These are phyloP conservation scores for Acer saccharum DNA, from an alignment of 345 rosid species.

Conservation along the genomic window DNA sequence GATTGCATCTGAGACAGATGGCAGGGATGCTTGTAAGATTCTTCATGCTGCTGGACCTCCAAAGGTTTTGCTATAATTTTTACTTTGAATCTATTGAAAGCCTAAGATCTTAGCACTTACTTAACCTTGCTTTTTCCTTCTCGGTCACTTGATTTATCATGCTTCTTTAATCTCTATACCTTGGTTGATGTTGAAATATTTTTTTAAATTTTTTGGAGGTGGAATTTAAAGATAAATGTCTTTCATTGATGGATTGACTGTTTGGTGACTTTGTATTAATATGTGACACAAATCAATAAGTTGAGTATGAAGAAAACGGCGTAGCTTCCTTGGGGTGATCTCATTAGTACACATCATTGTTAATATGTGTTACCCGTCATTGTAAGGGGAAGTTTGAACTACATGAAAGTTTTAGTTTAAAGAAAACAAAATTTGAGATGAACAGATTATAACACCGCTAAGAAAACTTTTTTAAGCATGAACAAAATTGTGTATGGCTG, in stretches of 20 bases:
- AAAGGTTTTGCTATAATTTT: constrained; percentile 49
- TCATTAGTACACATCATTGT: neutral
- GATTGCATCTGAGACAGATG: constrained; percentile 79
- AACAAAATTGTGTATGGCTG: neutral
- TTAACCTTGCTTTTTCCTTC: neutral
- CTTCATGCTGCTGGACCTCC: constrained; percentile 97
- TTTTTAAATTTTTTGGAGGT: neutral
- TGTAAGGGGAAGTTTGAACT: neutral
- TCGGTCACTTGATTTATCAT: neutral
- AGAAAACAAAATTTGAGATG: neutral
- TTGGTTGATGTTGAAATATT: neutral
- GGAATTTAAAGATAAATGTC: neutral
- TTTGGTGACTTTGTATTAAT: neutral
- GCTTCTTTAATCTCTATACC: neutral
- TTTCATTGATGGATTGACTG: neutral
- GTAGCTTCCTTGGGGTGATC: neutral
- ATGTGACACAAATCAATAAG: neutral
- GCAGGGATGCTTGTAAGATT: constrained; percentile 82
- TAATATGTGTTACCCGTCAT: neutral
- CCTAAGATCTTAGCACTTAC: constrained; percentile 1
- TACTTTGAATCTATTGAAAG: neutral
- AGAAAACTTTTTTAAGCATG: no score
- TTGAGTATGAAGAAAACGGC: neutral
- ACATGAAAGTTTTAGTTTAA: neutral
- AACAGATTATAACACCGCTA: neutral